Evolutionary conservation across 257 asterid genomes (phyloP).

Genomic region (Anisodus acutangulus): DNA sequence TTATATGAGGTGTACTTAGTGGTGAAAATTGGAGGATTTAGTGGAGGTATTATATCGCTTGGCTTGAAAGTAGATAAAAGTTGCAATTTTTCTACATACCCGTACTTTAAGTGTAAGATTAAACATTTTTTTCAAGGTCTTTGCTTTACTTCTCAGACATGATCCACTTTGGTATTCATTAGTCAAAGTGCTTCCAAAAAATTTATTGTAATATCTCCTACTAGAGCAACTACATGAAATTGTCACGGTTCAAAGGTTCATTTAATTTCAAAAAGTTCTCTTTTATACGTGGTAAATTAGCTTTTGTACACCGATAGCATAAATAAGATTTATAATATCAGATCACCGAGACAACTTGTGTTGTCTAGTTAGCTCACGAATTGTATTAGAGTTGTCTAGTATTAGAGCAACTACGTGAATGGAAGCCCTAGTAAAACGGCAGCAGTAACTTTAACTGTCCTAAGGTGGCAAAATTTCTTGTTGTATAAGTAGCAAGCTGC

Average conservation of each 20-base stretch:
- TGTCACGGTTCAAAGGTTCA: neutral
- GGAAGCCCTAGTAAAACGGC: no score
- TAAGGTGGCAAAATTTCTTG: no score
- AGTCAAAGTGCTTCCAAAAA: constrained; percentile 35
- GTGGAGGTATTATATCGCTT: constrained; percentile 61
- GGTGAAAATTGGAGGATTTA: constrained; percentile 43
- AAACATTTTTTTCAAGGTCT: constrained; percentile 37
- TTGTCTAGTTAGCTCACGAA: no score
- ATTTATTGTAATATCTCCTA: no score
- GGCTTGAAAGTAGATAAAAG: constrained; percentile 75
- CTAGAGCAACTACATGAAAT: no score
- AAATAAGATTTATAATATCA: neutral
- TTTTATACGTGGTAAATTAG: neutral
- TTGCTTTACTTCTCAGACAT: constrained; percentile 88
- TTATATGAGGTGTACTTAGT: constrained; percentile 54
- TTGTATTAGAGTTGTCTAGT: no score
- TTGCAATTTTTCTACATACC: constrained; percentile 51
- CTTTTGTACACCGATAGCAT: neutral
- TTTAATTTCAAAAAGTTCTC: neutral
- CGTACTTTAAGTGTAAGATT: constrained; percentile 79
- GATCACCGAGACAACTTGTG: no score
- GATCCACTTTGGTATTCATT: constrained; percentile 42
- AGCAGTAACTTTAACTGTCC: no score
- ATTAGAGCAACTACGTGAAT: no score
- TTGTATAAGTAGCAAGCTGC: neutral